These are phyloP conservation scores for Ophiostoma ulmi DNA, from an alignment of 2,329 filamentous ascomycete species.

Conservation along the genomic window DNA sequence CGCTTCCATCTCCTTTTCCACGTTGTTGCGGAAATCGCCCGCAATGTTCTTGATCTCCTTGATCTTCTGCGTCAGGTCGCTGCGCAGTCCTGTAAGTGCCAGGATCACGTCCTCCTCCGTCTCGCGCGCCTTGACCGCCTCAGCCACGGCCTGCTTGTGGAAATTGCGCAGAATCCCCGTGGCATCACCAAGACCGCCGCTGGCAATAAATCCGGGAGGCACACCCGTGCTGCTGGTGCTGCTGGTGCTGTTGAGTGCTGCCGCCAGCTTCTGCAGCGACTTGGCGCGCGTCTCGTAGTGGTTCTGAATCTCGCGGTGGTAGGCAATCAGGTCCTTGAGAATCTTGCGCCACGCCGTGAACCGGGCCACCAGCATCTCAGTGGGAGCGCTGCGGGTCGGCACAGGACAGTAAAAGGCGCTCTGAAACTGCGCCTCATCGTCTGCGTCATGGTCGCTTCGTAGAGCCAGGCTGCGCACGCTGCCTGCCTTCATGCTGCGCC, in stretches of 20 bases:
- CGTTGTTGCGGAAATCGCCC: conserved; percentile 93
- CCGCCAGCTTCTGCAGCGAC: conserved; percentile 73
- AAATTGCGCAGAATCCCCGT: conserved; percentile 73
- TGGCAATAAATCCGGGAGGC: conserved; percentile 69
- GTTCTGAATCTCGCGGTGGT: conserved; percentile 85
- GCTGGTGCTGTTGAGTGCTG: conserved; percentile 73
- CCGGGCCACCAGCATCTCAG: conserved; percentile 76
- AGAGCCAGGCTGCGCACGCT: conserved; percentile 77
- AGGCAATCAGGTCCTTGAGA: conserved; percentile 87
- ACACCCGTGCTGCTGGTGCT: conserved; percentile 34
- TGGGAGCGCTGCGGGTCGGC: conserved; percentile 80
- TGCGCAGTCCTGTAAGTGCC: conserved; percentile 77
- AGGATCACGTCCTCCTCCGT: conserved; percentile 89
- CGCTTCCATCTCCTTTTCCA: conserved; percentile 87
- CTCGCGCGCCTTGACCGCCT: conserved; percentile 82
- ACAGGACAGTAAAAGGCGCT: conserved; percentile 88
- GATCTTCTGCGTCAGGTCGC: conserved; percentile 89
- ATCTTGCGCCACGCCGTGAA: conserved; percentile 97
- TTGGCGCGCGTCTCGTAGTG: conserved; percentile 86
- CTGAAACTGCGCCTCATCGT: conserved; percentile 54
- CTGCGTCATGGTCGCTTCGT: conserved; percentile 62
- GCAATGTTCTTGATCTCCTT: conserved; percentile 95
- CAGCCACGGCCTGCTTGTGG: conserved; percentile 72
- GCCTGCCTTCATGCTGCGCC: conserved; percentile 74
- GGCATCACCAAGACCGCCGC: conserved; percentile 84